These are phyloP conservation scores for Solanum stenotomum DNA, from an alignment of 257 asterid species.

Conservation along the genomic window DNA sequence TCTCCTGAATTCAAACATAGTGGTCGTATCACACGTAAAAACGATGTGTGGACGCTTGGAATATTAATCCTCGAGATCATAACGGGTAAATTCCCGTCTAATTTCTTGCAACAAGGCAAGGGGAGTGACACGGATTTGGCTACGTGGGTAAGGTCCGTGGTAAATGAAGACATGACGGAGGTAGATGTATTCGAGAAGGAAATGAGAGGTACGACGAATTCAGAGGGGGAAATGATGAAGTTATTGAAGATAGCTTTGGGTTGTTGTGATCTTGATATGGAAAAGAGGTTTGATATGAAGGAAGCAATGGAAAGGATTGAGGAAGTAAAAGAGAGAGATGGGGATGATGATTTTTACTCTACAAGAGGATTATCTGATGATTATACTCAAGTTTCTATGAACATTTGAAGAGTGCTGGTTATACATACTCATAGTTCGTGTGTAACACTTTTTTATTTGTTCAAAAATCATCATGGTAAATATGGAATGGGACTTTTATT, in stretches of 20 bases:
- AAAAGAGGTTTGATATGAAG: slow-evolving; percentile 47
- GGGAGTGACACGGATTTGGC: slow-evolving; percentile 33
- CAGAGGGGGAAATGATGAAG: slow-evolving; percentile 59
- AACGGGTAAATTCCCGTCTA: slow-evolving; percentile 64
- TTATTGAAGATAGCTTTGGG: slow-evolving; percentile 50
- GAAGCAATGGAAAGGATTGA: slow-evolving; percentile 52
- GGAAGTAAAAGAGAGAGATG: slow-evolving; percentile 48
- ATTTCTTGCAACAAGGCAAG: slow-evolving; percentile 50
- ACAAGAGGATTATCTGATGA: slow-evolving; percentile 59
- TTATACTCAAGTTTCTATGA: slow-evolving; percentile 7
- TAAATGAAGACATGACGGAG: slow-evolving; percentile 10
- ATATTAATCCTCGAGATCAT: slow-evolving; percentile 60
- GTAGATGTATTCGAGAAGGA: slow-evolving; percentile 49
- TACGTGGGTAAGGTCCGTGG: slow-evolving; percentile 44
- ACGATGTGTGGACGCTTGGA: slow-evolving; percentile 85
- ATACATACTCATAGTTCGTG: background rate
- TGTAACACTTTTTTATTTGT: background rate
- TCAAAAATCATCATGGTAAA: background rate
- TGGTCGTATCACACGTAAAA: slow-evolving; percentile 58
- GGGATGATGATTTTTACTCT: slow-evolving; percentile 22
- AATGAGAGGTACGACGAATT: slow-evolving; percentile 25
- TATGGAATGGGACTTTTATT: background rate
- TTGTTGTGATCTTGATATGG: slow-evolving; percentile 53
- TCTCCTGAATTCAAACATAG: slow-evolving; percentile 65
- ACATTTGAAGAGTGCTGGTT: background rate